These are phyloP conservation scores for Chamaecrista fasciculata DNA, from an alignment of 306 rosid species.

Conservation along the genomic window DNA sequence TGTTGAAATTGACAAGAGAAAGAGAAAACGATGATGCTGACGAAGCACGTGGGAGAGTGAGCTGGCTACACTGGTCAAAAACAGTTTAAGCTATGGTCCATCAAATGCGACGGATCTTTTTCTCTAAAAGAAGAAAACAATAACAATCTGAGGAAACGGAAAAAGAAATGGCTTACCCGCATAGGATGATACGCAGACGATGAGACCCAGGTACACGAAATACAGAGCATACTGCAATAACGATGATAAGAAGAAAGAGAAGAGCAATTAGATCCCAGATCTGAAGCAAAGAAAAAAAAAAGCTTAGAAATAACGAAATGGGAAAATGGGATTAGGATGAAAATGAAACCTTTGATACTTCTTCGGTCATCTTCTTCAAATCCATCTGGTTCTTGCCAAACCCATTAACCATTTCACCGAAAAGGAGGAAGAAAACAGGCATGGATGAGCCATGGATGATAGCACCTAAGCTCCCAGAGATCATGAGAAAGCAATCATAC, in stretches of 20 bases:
- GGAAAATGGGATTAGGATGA: not conserved
- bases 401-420: constrained; percentile 97
- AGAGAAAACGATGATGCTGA: constrained; percentile 5
- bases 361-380: constrained; percentile 81
- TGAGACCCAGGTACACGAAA: constrained; percentile 88
- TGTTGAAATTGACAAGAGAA: constrained; percentile 35
- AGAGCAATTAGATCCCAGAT: constrained; percentile 47
- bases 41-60: constrained; percentile 48
- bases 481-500: constrained; percentile 73
- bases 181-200: constrained; percentile 87
- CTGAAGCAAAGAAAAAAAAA: constrained; percentile 24
- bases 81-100: constrained; percentile 35
- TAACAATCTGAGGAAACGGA: not conserved
- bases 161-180: constrained; percentile 57
- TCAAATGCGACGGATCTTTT: constrained; percentile 24
- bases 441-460: constrained; percentile 93
- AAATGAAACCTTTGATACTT: constrained; percentile 82
- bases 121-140: not conserved
- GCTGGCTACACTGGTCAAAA: constrained; percentile 30
- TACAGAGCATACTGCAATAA: constrained; percentile 86
- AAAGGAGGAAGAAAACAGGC: constrained; percentile 93
- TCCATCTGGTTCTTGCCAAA: constrained; percentile 90
- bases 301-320: not conserved
- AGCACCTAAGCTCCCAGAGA: constrained; percentile 83
- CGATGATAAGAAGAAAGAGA: not conserved